Evolutionary conservation across 345 rosid species (phyloP).

Genomic region (Salix viminalis): DNA sequence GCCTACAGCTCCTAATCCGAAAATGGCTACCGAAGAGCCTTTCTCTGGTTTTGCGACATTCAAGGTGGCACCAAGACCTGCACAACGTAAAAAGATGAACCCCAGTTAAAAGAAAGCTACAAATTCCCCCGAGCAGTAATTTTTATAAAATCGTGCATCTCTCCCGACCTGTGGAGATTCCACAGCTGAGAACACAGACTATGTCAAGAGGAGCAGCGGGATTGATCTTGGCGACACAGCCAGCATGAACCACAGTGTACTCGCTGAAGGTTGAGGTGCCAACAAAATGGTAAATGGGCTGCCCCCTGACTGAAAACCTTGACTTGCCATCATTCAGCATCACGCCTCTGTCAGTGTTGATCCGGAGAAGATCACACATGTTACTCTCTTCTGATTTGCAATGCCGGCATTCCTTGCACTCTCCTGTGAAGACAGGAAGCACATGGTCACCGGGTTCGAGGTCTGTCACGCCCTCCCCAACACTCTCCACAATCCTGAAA

Average conservation of each 20-base stretch:
- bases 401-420: constrained; percentile 31
- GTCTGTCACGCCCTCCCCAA: constrained; percentile 36
- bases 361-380: constrained; percentile 37
- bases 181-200: constrained; percentile 46
- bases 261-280: constrained; percentile 43
- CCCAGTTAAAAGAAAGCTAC: neutral
- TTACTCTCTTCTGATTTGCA: constrained; percentile 37
- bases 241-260: constrained; percentile 39
- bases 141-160: neutral
- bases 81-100: neutral
- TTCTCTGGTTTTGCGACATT: constrained; percentile 38
- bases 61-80: constrained; percentile 41
- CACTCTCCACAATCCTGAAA: constrained; percentile 38
- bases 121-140: neutral
- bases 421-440: constrained; percentile 41
- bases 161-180: constrained; percentile 39
- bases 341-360: constrained; percentile 35
- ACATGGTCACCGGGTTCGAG: constrained; percentile 41
- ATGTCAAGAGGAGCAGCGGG: constrained; percentile 46
- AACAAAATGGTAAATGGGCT: constrained; percentile 40
- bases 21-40: constrained; percentile 39
- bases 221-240: constrained; percentile 45
- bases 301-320: constrained; percentile 37
- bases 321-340: constrained; percentile 39
- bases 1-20: constrained; percentile 42